Evolutionary conservation across 176 grass and related monocot genomes (phyloP).

Genomic region (Lolium rigidum): DNA sequence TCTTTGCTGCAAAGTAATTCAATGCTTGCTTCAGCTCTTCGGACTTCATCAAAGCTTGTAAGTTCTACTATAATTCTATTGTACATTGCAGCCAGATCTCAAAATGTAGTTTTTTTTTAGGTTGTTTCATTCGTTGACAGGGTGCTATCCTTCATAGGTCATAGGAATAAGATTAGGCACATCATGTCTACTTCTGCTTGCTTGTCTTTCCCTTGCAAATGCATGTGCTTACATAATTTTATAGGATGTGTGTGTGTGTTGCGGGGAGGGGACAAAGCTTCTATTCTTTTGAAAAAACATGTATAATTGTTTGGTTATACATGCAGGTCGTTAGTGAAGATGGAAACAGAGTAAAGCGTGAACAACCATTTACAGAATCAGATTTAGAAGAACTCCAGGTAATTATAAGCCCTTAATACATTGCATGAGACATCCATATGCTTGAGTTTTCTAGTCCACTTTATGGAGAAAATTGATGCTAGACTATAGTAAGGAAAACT

Average conservation of each 20-base stretch:
- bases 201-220: slow-evolving; percentile 20
- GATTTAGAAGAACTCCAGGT: slow-evolving; percentile 98
- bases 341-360: slow-evolving; percentile 86
- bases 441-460: slow-evolving; percentile 1
- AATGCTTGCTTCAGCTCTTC: slow-evolving; percentile 87
- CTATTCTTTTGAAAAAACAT: neutral
- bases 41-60: slow-evolving; percentile 93
- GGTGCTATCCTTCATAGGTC: slow-evolving; percentile 16
- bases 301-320: slow-evolving; percentile 35
- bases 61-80: slow-evolving; percentile 43
- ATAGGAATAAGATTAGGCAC: slow-evolving; percentile 34
- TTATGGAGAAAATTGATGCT: slow-evolving; percentile 23
- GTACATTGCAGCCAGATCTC: neutral
- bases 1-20: slow-evolving; percentile 78
- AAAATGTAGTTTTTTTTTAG: slow-evolving; percentile 1
- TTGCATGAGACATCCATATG: slow-evolving; percentile 10
- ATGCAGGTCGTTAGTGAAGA: slow-evolving; percentile 90
- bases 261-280: neutral
- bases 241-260: no score
- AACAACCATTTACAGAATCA: slow-evolving; percentile 76
- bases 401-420: slow-evolving; percentile 18
- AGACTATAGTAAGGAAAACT: slow-evolving; percentile 25
- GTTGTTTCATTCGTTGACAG: slow-evolving; percentile 14
- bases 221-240: neutral
- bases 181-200: neutral